Conservation (phyloP, 768 basidiomycete genomes). For the Lactarius akahatsu region DNA sequence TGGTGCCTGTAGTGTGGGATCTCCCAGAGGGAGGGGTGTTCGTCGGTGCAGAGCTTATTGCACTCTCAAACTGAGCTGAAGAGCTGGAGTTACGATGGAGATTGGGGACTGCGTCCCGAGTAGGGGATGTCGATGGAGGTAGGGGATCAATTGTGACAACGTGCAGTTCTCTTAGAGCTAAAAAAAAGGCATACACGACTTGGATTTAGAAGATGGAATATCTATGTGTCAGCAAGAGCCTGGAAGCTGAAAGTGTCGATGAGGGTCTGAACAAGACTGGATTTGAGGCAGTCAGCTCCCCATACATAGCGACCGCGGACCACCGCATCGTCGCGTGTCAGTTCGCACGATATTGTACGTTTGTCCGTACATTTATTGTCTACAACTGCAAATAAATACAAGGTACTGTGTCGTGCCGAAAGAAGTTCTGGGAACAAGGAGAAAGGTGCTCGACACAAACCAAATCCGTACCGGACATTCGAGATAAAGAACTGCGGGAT, state of each 20-base stretch:
- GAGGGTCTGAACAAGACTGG: constrained; percentile 19
- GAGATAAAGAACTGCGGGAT: neutral
- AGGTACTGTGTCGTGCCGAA: neutral
- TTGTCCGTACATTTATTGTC: constrained; percentile 9
- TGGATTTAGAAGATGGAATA: constrained; percentile 24
- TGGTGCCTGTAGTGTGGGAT: constrained; percentile 22
- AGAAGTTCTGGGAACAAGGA: neutral
- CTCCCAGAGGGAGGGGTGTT: constrained; percentile 14
- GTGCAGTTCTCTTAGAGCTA: constrained; percentile 26
- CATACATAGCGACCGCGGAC: constrained; percentile 7
- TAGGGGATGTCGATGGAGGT: constrained; percentile 30
- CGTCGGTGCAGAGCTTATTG: constrained; percentile 19
- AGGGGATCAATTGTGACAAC: constrained; percentile 32
- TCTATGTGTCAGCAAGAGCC: constrained; percentile 26
- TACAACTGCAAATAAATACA: constrained; percentile 12
- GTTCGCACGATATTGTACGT: constrained; percentile 26
- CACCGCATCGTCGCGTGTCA: constrained; percentile 21
- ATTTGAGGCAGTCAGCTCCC: constrained; percentile 13
- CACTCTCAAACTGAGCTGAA: constrained; percentile 24
- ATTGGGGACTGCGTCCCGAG: constrained; percentile 31
- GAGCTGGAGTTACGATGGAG: constrained; percentile 23
- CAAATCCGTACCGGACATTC: neutral
- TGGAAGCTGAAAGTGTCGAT: constrained; percentile 10
- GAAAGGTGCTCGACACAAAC: neutral
- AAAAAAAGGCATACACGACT: constrained; percentile 28